Evolutionary conservation across 1,284 basidiomycete genomes (phyloP).

Genomic region (Marasmius fiardii): DNA sequence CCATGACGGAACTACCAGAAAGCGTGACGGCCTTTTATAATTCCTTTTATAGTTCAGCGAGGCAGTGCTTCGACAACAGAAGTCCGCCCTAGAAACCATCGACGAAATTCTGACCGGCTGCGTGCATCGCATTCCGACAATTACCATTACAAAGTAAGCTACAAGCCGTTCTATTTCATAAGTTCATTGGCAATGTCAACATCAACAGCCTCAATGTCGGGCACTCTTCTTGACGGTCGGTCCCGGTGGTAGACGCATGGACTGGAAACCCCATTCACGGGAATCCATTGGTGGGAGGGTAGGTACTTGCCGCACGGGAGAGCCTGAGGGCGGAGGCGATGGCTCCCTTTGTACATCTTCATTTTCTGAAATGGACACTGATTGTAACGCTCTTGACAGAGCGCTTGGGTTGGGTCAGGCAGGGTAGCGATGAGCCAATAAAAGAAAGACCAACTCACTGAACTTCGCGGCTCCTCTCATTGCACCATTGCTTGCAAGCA

Average conservation of each 20-base stretch:
- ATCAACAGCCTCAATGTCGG: neutral
- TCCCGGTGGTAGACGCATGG: constrained; percentile 15
- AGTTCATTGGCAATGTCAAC: no score
- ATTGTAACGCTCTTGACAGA: constrained; percentile 36
- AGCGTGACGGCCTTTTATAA: neutral
- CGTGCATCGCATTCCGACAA: neutral
- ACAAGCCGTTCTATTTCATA: neutral
- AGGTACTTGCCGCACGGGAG: constrained; percentile 7
- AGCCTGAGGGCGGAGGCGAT: constrained; percentile 5
- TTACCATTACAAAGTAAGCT: neutral
- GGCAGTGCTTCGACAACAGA: neutral
- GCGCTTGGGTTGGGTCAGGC: constrained; percentile 24
- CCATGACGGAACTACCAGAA: neutral
- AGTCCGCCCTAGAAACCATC: neutral
- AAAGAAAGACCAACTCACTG: constrained; percentile 29
- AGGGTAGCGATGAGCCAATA: neutral
- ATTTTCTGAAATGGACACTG: constrained; percentile 31
- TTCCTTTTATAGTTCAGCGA: neutral
- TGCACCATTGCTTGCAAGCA: constrained; percentile 71
- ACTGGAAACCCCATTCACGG: constrained; percentile 30
- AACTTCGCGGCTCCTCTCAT: constrained; percentile 65
- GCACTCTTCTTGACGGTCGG: constrained; percentile 8
- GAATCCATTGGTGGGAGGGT: constrained; percentile 34
- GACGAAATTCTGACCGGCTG: no score
- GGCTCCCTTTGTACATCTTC: constrained; percentile 12